Evolutionary conservation across 1,284 basidiomycete species (phyloP), one percentile per base, ranked within the genome.

Genomic region (Gomphus bonarii): DNA sequence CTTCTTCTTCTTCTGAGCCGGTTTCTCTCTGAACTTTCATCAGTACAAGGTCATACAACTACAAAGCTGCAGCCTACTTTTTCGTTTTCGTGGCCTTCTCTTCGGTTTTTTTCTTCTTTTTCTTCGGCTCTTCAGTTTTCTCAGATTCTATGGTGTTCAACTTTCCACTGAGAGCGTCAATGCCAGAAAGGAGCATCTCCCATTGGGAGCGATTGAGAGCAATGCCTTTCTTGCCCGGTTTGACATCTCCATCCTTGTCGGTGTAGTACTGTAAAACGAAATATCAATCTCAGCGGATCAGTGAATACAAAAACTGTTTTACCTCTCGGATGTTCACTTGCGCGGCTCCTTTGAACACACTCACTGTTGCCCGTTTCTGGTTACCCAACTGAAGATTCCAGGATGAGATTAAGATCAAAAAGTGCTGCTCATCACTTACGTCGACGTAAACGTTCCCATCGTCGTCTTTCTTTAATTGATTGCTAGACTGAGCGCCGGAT

Each of bases 141-240:
- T 28, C 55, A 4, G 22, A 12, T 22, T 58, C 50, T 28, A 47
- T 40, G 6, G 43, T 40, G 38, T 53, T 38, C 11, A 58, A 16
- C 12, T 47, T 38, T 28, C 53, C 43, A n/a, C 36, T 58, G 36
- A 58, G 44, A 5, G 28, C 5, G 22, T 22, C 31, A 20, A 40
- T 40, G 22, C 31, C 50, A 20, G 50, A 51, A 16, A 53, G 12
- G 18, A 58, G 36, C 22, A 36, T 22, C 10, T 33, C 50, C 57
- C 57, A 58, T 58, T 58, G 57, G n/a, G 50, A 20, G 22, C 28
- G 40, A 38, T 47, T 52, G n/a, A 58, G 44, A 25, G 57, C 36
- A n/a, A 58, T 53, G 3, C 57, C 57, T 44, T 58, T 58, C 50
- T 53, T 58, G 12, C 57, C 57, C 5, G 57, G 57, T 53, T 48